Evolutionary conservation across 371 early-diverging fungal species (phyloP).

Genomic region (Mortierella sp.): DNA sequence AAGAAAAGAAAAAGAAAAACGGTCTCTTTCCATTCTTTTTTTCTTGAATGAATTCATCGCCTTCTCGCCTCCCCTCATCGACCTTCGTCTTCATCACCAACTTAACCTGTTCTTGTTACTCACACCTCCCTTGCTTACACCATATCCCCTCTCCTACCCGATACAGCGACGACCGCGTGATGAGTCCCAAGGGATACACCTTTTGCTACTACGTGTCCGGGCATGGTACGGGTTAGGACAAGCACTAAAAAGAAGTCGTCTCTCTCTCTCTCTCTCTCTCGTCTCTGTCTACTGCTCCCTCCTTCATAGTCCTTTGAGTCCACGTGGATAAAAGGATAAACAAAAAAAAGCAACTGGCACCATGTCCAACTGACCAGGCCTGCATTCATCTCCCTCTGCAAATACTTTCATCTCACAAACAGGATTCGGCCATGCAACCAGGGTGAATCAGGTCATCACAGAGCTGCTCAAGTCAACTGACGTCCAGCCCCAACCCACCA

Average conservation of each 20-base stretch:
- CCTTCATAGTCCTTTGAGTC: no score
- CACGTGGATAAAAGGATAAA: no score
- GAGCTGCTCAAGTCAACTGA: constrained; percentile 66
- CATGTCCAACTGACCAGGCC: no score
- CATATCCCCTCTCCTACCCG: background rate
- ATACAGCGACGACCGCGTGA: background rate
- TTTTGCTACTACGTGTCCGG: constrained; percentile 82
- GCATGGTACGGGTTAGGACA: constrained; percentile 60
- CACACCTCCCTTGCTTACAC: no score
- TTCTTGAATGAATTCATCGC: no score
- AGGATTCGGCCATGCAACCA: constrained; percentile 83
- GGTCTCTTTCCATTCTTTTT: no score
- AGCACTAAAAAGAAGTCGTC: background rate
- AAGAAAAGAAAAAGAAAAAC: no score
- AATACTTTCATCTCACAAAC: background rate
- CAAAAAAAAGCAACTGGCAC: no score
- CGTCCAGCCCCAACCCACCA: background rate
- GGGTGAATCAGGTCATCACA: constrained; percentile 70
- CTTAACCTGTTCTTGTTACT: no score
- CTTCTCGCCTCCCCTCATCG: no score
- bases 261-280: background rate
- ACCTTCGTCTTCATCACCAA: background rate
- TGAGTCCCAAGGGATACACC: constrained; percentile 51
- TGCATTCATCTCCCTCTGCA: background rate
- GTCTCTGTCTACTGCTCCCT: no score